Base-by-base conservation (phyloP, 176 grass and related monocot genomes). In the bread wheat (Triticum aestivum) region DNA sequence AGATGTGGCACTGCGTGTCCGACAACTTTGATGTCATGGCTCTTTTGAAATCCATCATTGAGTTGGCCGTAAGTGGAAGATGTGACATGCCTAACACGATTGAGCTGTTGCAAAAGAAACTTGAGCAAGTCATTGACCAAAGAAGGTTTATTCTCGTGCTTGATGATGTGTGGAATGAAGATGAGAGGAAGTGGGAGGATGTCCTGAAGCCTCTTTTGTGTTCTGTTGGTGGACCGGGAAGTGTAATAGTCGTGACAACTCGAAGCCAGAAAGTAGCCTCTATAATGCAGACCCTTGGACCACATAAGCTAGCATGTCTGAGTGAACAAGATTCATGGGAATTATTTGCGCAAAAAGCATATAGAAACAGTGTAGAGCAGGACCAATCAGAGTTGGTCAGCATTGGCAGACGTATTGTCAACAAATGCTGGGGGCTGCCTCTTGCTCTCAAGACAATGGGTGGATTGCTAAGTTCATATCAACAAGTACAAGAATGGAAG, bases 401-500 rank as follows among this genome's bases (percentile, higher is more conserved):
- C 14, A 72, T 71, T 12, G 87, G 80, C 9, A 88, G 4, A 10
- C 10, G 49, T 20, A 69, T 84, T 34, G 59, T 49, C 9, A 4
- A 34, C 0, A 78, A 61, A 18, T 87, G 86, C 20, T 13, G 0
- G 8, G 85, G 85, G 33, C 39, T 72, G 5, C 88, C 82, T 6
- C 30, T 90, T 58, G 84, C 84, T 8, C 29, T 78, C 1, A 86
- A 65, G n/a, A 15, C 84, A 17, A 66, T 87, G 7, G 79, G 70
- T 23, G 45, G 68, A 15, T 61, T 90, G 56, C 77, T 83, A 78
- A 90, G 79, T 83, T 69, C 42, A 2, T 79, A 77, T 9, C 2
- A 20, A 9, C n/a, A 56, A 5, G n/a, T 49, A 3, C 15, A 21
- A 5, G 78, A 90, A 23, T 86, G 88, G 88, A 8, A 9, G 8